Evolutionary conservation across 768 basidiomycete species (phyloP).

Genomic region (Amylocystis lapponica): DNA sequence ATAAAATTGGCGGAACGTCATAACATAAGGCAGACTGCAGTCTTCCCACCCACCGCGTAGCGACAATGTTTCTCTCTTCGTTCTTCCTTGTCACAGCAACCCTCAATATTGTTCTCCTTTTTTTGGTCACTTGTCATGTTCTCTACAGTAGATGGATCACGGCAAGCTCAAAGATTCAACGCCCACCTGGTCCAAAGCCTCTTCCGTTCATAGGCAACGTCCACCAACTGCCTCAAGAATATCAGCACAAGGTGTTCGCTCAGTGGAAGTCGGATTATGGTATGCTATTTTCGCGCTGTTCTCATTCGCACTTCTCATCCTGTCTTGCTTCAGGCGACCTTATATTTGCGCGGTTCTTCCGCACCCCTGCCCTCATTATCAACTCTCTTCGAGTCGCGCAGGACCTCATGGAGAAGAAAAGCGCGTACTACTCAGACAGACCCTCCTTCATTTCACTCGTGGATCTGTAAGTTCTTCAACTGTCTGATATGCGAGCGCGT

Average conservation of each 20-base stretch:
- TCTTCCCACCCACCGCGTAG: no score
- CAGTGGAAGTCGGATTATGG: slow-evolving; percentile 27
- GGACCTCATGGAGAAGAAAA: slow-evolving; percentile 32
- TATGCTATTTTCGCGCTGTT: not conserved
- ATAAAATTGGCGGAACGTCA: no score
- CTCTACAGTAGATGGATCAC: no score
- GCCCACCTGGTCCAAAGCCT: slow-evolving; percentile 26
- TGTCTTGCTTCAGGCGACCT: slow-evolving; percentile 12
- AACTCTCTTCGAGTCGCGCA: slow-evolving; percentile 16
- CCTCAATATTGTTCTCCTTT: no score
- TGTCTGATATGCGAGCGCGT: not conserved
- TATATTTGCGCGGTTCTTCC: slow-evolving; percentile 12
- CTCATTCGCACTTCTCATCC: not conserved
- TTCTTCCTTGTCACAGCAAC: no score
- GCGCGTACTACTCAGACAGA: slow-evolving; percentile 32
- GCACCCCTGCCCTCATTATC: slow-evolving; percentile 15
- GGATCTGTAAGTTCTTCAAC: slow-evolving; percentile 5
- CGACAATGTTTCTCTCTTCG: no score
- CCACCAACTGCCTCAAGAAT: slow-evolving; percentile 21
- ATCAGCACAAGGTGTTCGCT: slow-evolving; percentile 19
- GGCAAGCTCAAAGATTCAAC: no score
- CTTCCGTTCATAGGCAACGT: slow-evolving; percentile 28
- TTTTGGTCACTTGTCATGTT: no score
- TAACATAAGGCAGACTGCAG: no score
- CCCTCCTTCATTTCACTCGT: slow-evolving; percentile 24